phyloP scores from a whole-genome alignment of 2,329 filamentous ascomycete genomes.

The Botryosphaeria agaves region DNA sequence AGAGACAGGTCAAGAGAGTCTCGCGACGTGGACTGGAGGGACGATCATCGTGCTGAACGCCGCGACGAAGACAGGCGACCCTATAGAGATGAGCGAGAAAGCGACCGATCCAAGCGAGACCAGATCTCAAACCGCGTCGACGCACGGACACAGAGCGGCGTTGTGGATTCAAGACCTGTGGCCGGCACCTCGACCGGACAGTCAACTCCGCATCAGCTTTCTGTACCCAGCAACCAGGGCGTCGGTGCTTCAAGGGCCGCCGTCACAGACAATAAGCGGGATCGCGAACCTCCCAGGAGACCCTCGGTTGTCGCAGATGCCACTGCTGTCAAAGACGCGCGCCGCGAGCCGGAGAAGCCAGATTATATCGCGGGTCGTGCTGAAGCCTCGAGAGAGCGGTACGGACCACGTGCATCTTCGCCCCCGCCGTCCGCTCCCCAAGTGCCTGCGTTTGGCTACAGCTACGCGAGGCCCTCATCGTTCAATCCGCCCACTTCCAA shows the following conservation, averaged over 20 bases:
- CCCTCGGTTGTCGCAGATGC: neutral
- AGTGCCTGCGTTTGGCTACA: slow-evolving; percentile 37
- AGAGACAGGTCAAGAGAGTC: slow-evolving; percentile 50
- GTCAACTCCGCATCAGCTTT: slow-evolving; percentile 6
- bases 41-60: slow-evolving; percentile 26
- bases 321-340: slow-evolving; percentile 4
- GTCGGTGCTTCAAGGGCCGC: neutral
- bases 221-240: neutral
- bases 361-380: slow-evolving; percentile 27
- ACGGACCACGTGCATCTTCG: slow-evolving; percentile 27
- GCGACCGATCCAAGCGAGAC: slow-evolving; percentile 21
- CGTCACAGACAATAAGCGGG: neutral
- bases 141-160: too few species aligned
- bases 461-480: slow-evolving; percentile 3
- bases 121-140: too few species aligned
- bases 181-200: slow-evolving; percentile 15
- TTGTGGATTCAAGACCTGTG: slow-evolving; percentile 13
- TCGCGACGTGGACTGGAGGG: slow-evolving; percentile 20
- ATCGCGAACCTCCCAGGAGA: neutral
- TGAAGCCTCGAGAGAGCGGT: slow-evolving; percentile 27
- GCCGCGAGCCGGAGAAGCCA: slow-evolving; percentile 23
- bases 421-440: slow-evolving; percentile 35
- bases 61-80: slow-evolving; percentile 23
- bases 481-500: slow-evolving; percentile 13
- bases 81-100: slow-evolving; percentile 20